Percentiles rank a stretch among this genome's conserved stretches.
These are phyloP conservation scores for Talaromyces sp. DNA, from an alignment of 2,329 filamentous ascomycete genomes.

Conservation along the genomic window DNA sequence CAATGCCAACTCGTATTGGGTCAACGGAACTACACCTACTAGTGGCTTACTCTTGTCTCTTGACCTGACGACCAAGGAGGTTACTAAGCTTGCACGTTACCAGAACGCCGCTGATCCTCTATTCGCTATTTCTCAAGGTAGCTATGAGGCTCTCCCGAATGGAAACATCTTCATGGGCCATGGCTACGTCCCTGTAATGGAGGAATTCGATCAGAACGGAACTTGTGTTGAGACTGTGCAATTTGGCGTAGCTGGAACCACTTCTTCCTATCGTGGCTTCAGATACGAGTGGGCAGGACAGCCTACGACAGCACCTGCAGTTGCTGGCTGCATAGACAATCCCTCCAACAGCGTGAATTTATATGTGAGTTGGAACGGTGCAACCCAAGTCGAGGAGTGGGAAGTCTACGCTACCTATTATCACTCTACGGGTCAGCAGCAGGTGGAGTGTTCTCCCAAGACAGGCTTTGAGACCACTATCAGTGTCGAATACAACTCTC, in stretches of 20 bases:
- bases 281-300: background rate
- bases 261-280: slow-evolving; percentile 2
- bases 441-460: background rate
- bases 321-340: background rate
- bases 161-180: slow-evolving; percentile 17
- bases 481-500: background rate
- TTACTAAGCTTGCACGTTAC: slow-evolving; percentile 9
- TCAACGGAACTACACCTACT: slow-evolving; percentile 6
- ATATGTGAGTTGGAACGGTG: slow-evolving; percentile 24
- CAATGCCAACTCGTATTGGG: background rate
- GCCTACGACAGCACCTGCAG: background rate
- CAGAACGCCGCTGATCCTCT: background rate
- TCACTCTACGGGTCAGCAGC: background rate
- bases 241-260: background rate
- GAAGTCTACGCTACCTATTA: background rate
- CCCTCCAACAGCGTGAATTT: background rate
- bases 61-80: slow-evolving; percentile 18
- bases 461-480: background rate
- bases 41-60: slow-evolving; percentile 18
- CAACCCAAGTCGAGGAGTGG: slow-evolving; percentile 20
- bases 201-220: slow-evolving; percentile 19
- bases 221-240: slow-evolving; percentile 15
- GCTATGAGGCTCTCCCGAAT: slow-evolving; percentile 15
- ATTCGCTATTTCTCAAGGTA: slow-evolving; percentile 18
- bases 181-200: slow-evolving; percentile 18